These are phyloP conservation scores for Alternaria burnsii DNA, from an alignment of 2,329 filamentous ascomycete genomes.

Conservation along the genomic window DNA sequence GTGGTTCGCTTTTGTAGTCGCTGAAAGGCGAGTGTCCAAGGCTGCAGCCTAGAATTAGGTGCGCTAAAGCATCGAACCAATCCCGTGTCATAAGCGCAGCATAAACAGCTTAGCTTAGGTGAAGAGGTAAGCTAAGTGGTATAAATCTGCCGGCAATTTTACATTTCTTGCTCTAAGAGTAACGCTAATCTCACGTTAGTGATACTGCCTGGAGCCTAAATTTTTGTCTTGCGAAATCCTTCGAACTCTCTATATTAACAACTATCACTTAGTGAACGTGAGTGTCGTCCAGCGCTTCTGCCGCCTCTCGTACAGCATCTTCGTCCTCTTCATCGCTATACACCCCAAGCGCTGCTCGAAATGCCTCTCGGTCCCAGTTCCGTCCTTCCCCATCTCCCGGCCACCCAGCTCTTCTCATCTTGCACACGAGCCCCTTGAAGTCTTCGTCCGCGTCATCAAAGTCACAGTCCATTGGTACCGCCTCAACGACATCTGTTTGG, in stretches of 20 bases:
- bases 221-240: background rate
- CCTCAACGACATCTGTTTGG: background rate
- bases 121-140: background rate
- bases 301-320: background rate
- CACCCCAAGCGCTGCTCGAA: background rate
- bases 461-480: background rate
- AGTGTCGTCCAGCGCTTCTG: background rate
- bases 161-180: too few relatives aligned
- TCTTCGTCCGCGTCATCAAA: background rate
- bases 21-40: too few relatives aligned
- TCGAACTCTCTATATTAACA: background rate
- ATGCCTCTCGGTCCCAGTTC: background rate
- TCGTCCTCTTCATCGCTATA: conserved; percentile 1
- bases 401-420: background rate
- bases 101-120: too few relatives aligned
- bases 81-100: too few relatives aligned
- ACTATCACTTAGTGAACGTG: background rate
- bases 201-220: too few relatives aligned
- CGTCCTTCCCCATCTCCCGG: background rate
- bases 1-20: too few relatives aligned
- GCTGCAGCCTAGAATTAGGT: too few relatives aligned
- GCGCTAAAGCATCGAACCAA: too few relatives aligned
- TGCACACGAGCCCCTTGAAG: background rate
- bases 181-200: too few relatives aligned
- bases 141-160: too few relatives aligned